Base-by-base conservation (phyloP, 108 stramenopile species). In the Skeletonema costatum region DNA sequence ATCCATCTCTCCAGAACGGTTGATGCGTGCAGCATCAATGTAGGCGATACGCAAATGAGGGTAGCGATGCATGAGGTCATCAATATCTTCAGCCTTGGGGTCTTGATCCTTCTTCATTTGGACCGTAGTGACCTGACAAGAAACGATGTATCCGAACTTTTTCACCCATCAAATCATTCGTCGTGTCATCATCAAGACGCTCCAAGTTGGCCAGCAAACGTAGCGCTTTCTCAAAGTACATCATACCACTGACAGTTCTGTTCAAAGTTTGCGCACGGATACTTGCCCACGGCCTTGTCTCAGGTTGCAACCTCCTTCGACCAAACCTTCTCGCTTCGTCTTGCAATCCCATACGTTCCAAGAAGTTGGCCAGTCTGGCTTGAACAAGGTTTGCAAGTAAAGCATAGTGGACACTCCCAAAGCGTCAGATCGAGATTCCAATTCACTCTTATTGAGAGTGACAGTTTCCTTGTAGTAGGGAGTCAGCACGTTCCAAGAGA, bases 381-480 rank as follows among this genome's bases (percentile, higher is more conserved):
- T 90, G 86, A 93, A 99, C 46, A 99, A 82, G 25, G 98, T 98
- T 77, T 98, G 97, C 3, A 99, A 84, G 75, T 99, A 99, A 4
- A 98, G 88, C 73, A 99, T 83, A 0, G 95, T 97, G 9, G 92
- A 98, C 19, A 99, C 96, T 64, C 98, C 97, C 30, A 97, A 86
- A 14, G 92, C 93, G 64, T 98, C 97, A 36, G 92, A 85, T 42
- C 97, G 93, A 62, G 86, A 86, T 70, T 97, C 95, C 12, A 98
- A 87, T 70, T 99, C 99, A 2, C 71, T 83, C 75, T 97, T 90
- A 84, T 85, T 97, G 84, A 97, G 93, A 56, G 93, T 90, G 14
- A 99, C 98, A 76, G 97, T 93, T 87, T 99, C 99, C 13, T 90
- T 93, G 85, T 99, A 99, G 79, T 93, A 99, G 0, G 99, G 99